Base-by-base conservation (phyloP, 352 stramenopile genomes). In the Globisporangium irregulare region DNA sequence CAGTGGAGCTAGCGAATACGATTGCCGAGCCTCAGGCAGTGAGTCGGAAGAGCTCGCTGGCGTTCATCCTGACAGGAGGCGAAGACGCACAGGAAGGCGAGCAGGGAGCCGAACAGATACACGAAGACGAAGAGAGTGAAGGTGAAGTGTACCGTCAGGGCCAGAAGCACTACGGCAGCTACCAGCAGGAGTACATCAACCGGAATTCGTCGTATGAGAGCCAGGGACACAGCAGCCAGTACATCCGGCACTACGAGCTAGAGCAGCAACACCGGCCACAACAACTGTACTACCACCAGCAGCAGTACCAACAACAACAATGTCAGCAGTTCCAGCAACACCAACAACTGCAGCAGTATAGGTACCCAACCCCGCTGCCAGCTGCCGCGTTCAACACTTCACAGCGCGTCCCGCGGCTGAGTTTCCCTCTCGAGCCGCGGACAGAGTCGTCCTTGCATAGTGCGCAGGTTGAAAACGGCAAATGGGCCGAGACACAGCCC, bases 381-480 rank as follows among this genome's bases (percentile, higher is more conserved):
- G 3, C 9, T 43, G 36, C 36, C 36, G 43, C 43, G 20, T 24
- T 51, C 43, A 24, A 15, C 14, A 18, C 15, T 2, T 9, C 43
- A 7, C 59, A 55, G 38, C 12, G 59, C 34, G 38, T 41, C n/a
- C 36, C 38, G 1, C 24, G 12, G 8, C 12, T 38, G 12, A 64
- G 59, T 20, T 64, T 64, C 38, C 59, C 59, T 4, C 41, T 56
- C 59, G 59, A 64, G 27, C 4, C 24, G 24, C 59, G 25, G 14
- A 12, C 14, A 10, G 6, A 15, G 59, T 38, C 14, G 34, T 6
- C 38, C 4, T 36, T 8, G 5, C 4, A 18, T 1, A 43, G 36
- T 18, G 36, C n/a, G 1, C 38, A 36, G 38, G 10, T 55, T 36
- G 14, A 18, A 4, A 24, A 22, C 15, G 43, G 18, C 18, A n/a